These are phyloP conservation scores for Xylaria palmicola DNA, from an alignment of 495 filamentous ascomycete genomes.

Conservation along the genomic window DNA sequence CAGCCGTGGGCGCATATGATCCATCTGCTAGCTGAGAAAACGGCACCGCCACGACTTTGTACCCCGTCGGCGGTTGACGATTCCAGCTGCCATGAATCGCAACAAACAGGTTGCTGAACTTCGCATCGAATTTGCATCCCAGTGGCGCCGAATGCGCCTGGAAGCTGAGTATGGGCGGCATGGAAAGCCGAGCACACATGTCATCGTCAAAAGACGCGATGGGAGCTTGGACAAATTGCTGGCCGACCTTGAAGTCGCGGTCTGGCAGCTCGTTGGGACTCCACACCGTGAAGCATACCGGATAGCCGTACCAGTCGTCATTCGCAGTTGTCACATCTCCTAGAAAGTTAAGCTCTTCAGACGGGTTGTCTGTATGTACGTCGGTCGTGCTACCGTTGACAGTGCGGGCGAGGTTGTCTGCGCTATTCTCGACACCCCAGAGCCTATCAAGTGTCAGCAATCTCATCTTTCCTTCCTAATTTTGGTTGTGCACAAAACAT, in stretches of 20 bases:
- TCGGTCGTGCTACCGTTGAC: conserved; percentile 43
- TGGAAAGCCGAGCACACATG: conserved; percentile 39
- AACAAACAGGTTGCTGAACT: conserved; percentile 35
- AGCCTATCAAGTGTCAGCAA: conserved; percentile 53
- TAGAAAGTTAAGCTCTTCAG: conserved; percentile 72
- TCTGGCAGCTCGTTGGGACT: conserved; percentile 35
- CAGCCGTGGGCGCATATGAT: conserved; percentile 36
- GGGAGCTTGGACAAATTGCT: conserved; percentile 37
- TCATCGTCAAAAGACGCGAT: conserved; percentile 41
- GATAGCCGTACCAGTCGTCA: conserved; percentile 64
- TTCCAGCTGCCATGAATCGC: conserved; percentile 53
- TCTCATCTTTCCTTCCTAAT: conserved; percentile 24
- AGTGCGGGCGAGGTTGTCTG: conserved; percentile 58
- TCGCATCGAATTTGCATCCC: conserved; percentile 54
- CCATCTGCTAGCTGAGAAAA: conserved; percentile 39
- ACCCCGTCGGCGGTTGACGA: conserved; percentile 53
- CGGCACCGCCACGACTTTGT: conserved; percentile 50
- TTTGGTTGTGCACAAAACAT: neutral
- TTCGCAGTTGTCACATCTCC: conserved; percentile 55
- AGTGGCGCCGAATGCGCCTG: conserved; percentile 61
- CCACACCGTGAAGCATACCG: conserved; percentile 66
- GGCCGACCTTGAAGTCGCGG: conserved; percentile 27
- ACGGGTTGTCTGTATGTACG: conserved; percentile 69
- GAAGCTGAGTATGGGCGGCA: conserved; percentile 54
- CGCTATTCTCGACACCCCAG: conserved; percentile 72